These are phyloP conservation scores for Lindgomyces ingoldianus DNA, from an alignment of 495 filamentous ascomycete species.

Conservation along the genomic window DNA sequence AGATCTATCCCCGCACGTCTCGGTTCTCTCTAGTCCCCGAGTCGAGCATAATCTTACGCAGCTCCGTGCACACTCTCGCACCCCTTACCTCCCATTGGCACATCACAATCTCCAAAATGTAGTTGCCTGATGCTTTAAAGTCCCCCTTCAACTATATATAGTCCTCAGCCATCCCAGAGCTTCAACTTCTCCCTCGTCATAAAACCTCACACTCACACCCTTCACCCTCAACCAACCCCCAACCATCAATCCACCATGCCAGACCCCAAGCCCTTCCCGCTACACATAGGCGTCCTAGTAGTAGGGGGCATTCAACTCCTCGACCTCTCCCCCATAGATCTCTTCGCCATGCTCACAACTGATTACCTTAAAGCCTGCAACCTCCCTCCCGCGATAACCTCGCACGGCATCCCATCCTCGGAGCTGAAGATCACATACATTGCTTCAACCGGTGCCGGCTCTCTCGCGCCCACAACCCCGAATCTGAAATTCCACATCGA, in stretches of 20 bases:
- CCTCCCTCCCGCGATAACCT: conserved; percentile 26
- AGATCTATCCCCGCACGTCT: no score
- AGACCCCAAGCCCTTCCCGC: conserved; percentile 8
- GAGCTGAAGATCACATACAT: conserved; percentile 28
- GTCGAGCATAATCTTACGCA: no score
- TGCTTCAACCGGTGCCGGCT: conserved; percentile 5
- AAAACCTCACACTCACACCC: neutral
- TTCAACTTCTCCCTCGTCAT: neutral
- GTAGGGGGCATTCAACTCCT: conserved; percentile 36
- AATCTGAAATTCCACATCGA: conserved; percentile 11
- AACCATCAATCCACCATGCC: conserved; percentile 1
- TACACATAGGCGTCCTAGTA: conserved; percentile 38
- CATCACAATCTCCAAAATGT: neutral
- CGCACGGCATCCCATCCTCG: conserved; percentile 14
- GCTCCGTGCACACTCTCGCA: no score
- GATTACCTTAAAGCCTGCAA: conserved; percentile 32
- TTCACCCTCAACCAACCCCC: no score
- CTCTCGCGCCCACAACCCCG: conserved; percentile 10
- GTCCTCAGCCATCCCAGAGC: neutral
- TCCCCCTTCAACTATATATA: neutral
- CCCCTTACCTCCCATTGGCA: no score
- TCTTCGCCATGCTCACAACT: conserved; percentile 33
- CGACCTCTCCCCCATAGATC: conserved; percentile 36
- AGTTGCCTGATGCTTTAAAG: neutral
- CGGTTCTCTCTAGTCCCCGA: no score